Base-by-base conservation (phyloP, 23 red algal species). In the Cyanidiococcus yangmingshanensis region DNA sequence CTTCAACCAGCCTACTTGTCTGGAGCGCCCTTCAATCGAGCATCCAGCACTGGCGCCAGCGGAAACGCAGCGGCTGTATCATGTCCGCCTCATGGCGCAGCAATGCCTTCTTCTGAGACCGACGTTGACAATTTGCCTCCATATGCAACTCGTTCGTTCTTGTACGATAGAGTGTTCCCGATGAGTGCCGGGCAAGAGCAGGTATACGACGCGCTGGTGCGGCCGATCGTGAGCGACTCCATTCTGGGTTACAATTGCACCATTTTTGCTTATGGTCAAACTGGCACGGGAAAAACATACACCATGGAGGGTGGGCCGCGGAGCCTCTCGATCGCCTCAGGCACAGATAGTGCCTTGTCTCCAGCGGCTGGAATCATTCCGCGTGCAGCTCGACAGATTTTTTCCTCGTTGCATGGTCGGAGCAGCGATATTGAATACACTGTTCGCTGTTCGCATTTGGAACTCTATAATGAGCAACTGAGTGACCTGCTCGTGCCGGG, bases 381-480 rank as follows among this genome's bases (percentile, higher is more conserved):
- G 34, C 68, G 94, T 21, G 82, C 88, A 32, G 80, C 91, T 0
- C 77, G 84, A 34, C 94, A 98, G 57, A 87, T 98, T 40, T 98
- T 98, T 59, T 80, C 87, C 37, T 71, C 89, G 68, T 80, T 98
- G 83, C 39, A 81, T 3, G 78, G 7, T 21, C 83, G 89, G 41
- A 75, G 54, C 18, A 39, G 76, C 1, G 80, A 88, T 0, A 85
- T 89, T 32, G 94, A 98, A 80, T 87, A 91, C 40, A 82, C 94
- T 3, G 94, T 98, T 41, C 50, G 94, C 21, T 88, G 90, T 12
- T 91, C 88, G 30, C 86, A 98, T 50, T 71, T 98, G 57, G 94
- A 98, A 63, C 76, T 98, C 29, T 98, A 98, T 77, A 98, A 98
- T 68, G 94, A 98, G 74, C 94, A 98, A 57, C 79, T 98, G 26